Conservation (phyloP, 441 rosid species). For the Pelargonium citronellum region DNA sequence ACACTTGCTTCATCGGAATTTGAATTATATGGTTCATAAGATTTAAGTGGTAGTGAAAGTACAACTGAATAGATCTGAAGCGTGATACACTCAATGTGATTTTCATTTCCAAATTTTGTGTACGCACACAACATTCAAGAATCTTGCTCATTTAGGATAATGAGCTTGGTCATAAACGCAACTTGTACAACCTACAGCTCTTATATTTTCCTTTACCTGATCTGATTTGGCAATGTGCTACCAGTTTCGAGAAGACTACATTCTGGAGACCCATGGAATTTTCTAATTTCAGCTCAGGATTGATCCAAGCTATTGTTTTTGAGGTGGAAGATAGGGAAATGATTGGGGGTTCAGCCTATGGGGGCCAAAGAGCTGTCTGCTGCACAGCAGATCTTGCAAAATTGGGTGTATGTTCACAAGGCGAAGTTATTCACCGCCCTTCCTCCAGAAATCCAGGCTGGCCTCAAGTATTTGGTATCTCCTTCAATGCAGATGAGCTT, state of each 20-base stretch:
- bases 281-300: constrained; percentile 45
- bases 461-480: constrained; percentile 70
- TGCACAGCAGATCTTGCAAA: constrained; percentile 88
- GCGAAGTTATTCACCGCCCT: constrained; percentile 74
- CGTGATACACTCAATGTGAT: no score
- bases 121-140: no score
- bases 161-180: no score
- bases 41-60: no score
- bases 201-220: constrained; percentile 12
- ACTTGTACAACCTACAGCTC: background rate
- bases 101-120: no score
- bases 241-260: constrained; percentile 75
- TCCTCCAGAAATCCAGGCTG: constrained; percentile 55
- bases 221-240: constrained; percentile 17
- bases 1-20: background rate
- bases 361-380: constrained; percentile 94
- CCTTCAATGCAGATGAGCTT: constrained; percentile 40
- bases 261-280: constrained; percentile 51
- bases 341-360: constrained; percentile 94
- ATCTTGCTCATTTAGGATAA: no score
- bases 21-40: no score
- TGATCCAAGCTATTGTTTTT: constrained; percentile 65
- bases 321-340: constrained; percentile 85
- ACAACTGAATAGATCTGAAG: no score
- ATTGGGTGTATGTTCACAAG: constrained; percentile 69